Conservation (phyloP, 768 basidiomycete genomes). For the Podaxis carcinomalis region DNA sequence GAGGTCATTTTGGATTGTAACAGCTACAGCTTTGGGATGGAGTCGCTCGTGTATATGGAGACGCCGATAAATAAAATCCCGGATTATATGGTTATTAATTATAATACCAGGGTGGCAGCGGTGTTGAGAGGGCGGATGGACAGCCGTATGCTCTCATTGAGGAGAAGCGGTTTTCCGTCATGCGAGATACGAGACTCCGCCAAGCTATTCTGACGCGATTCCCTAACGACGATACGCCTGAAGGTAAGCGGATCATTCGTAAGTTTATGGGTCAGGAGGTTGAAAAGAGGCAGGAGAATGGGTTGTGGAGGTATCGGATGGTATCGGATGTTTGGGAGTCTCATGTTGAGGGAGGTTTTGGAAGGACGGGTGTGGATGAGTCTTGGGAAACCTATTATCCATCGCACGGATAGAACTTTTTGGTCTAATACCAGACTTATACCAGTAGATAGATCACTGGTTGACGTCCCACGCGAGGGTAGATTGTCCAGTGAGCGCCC, state of each 20-base stretch:
- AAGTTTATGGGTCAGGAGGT: slow-evolving; percentile 24
- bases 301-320: slow-evolving; percentile 17
- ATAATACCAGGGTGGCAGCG: neutral
- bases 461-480: too few relatives aligned
- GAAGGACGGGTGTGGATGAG: neutral
- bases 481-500: too few relatives aligned
- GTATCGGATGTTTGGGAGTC: neutral
- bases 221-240: slow-evolving; percentile 5
- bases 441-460: too few relatives aligned
- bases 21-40: slow-evolving; percentile 23
- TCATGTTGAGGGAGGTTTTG: neutral
- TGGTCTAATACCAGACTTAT: too few relatives aligned
- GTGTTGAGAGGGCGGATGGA: neutral
- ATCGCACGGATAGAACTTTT: neutral
- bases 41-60: neutral
- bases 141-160: neutral
- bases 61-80: neutral
- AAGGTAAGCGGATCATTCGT: slow-evolving; percentile 14
- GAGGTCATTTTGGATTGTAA: slow-evolving; percentile 35
- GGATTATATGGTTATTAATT: neutral
- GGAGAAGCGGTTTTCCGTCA: slow-evolving; percentile 21
- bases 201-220: slow-evolving; percentile 12
- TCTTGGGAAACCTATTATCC: neutral
- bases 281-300: slow-evolving; percentile 17
- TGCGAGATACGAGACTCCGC: slow-evolving; percentile 22